Conservation (phyloP, 805 yeast species). For the Schwanniomyces occidentalis region DNA sequence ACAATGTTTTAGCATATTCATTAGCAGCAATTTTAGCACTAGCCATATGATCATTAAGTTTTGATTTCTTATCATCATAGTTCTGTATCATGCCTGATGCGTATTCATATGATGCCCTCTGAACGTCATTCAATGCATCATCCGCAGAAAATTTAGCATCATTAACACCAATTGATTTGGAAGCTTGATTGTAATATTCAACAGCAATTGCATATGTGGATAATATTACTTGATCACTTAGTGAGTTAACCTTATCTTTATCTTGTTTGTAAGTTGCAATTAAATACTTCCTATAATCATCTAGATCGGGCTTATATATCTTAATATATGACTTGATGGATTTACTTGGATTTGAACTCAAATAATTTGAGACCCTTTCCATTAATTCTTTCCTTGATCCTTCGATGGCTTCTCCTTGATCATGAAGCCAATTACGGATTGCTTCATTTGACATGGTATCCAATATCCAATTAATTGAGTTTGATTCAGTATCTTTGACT, state of each 20-base stretch:
- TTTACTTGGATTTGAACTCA: constrained; percentile 8
- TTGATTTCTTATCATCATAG: constrained; percentile 7
- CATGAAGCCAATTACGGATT: constrained; percentile 40
- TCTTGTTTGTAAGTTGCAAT: constrained; percentile 16
- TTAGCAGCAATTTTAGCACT: constrained; percentile 14
- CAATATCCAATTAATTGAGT: constrained; percentile 24
- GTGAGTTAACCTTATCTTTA: constrained; percentile 10
- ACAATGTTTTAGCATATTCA: constrained; percentile 11
- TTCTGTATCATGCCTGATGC: constrained; percentile 3
- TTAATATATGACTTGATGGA: constrained; percentile 17
- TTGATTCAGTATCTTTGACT: constrained; percentile 24
- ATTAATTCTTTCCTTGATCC: constrained; percentile 27
- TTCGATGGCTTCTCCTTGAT: constrained; percentile 24
- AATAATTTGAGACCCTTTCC: constrained; percentile 14
- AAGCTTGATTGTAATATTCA: constrained; percentile 22
- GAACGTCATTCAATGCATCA: constrained; percentile 16
- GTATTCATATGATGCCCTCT: constrained; percentile 19
- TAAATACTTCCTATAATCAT: constrained; percentile 18
- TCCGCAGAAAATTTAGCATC: constrained; percentile 13
- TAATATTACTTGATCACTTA: constrained; percentile 4
- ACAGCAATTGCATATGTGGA: constrained; percentile 14
- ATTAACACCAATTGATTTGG: constrained; percentile 9
- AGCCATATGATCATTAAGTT: constrained; percentile 10
- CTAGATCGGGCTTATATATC: constrained; percentile 17
- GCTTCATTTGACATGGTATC: constrained; percentile 41